Evolutionary conservation across 140 eudicot genomes (phyloP).

Genomic region (Stevia rebaudiana): DNA sequence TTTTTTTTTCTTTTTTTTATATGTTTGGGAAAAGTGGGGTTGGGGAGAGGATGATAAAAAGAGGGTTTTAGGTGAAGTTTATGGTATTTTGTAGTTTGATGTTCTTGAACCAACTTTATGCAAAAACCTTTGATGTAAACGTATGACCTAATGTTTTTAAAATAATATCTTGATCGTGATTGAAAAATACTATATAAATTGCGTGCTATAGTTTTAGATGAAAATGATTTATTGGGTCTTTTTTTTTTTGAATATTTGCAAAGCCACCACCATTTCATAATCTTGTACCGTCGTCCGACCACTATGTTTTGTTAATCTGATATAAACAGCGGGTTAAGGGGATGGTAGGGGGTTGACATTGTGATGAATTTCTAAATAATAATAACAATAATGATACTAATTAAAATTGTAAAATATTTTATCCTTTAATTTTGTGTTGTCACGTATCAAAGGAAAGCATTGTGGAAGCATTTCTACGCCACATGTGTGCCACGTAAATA

Average conservation of each 20-base stretch:
- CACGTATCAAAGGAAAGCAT: too few species aligned
- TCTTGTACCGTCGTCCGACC: too few species aligned
- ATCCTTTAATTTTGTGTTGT: too few species aligned
- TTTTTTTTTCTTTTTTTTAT: not conserved
- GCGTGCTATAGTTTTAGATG: not conserved
- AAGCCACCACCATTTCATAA: too few species aligned
- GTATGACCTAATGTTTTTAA: conserved; percentile 21
- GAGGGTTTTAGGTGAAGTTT: conserved; percentile 19
- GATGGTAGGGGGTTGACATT: too few species aligned
- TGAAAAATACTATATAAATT: not conserved
- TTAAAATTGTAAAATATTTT: too few species aligned
- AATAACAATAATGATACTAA: too few species aligned
- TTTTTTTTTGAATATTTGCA: not conserved
- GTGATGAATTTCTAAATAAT: too few species aligned
- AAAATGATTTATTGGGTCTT: not conserved
- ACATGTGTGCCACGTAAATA: too few species aligned
- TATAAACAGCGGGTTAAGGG: too few species aligned
- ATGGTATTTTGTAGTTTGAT: conserved; percentile 11
- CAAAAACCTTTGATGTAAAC: conserved; percentile 29
- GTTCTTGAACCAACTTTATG: conserved; percentile 22
- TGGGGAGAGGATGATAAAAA: not conserved
- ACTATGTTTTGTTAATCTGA: too few species aligned
- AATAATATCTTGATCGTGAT: conserved; percentile 18
- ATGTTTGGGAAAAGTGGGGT: conserved; percentile 17
- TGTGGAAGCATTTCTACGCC: too few species aligned